phyloP scores from a whole-genome alignment of 768 basidiomycete genomes.

The Termitomyces sp. region DNA sequence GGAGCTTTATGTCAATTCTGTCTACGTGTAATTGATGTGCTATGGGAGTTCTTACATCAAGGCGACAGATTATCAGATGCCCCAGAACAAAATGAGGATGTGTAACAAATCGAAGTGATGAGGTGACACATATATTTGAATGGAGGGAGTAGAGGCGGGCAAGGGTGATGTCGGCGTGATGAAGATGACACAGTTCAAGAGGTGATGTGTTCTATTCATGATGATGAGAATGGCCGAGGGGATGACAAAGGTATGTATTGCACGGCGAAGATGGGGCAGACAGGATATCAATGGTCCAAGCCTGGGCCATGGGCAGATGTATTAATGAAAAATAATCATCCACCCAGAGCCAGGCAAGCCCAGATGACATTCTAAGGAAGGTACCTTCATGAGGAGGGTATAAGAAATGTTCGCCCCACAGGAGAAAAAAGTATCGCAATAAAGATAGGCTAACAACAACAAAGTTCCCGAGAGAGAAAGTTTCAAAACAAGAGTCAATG shows the following conservation, averaged over 20 bases:
- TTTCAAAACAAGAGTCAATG: neutral
- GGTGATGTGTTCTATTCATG: neutral
- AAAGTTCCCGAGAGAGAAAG: neutral
- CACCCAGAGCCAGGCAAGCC: neutral
- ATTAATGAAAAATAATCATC: too few species aligned
- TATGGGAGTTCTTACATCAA: neutral
- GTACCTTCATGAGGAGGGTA: neutral
- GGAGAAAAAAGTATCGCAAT: constrained; percentile 24
- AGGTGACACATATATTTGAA: neutral
- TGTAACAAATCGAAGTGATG: neutral
- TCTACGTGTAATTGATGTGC: neutral
- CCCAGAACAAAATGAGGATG: neutral
- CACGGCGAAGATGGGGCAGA: neutral
- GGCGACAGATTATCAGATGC: neutral
- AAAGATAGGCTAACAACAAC: constrained; percentile 20
- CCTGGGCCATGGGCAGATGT: neutral
- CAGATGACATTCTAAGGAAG: neutral
- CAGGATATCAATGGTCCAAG: neutral
- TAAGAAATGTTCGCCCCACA: neutral
- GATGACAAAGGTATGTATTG: neutral
- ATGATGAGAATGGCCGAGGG: neutral
- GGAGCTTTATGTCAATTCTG: neutral
- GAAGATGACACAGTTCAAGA: neutral
- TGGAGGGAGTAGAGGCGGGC: neutral
- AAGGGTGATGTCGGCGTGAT: neutral